A percentile compares a stretch with the other conserved stretches of the same genome.
These are phyloP conservation scores for Chamaecrista fasciculata DNA, from an alignment of 306 rosid species.

Conservation along the genomic window DNA sequence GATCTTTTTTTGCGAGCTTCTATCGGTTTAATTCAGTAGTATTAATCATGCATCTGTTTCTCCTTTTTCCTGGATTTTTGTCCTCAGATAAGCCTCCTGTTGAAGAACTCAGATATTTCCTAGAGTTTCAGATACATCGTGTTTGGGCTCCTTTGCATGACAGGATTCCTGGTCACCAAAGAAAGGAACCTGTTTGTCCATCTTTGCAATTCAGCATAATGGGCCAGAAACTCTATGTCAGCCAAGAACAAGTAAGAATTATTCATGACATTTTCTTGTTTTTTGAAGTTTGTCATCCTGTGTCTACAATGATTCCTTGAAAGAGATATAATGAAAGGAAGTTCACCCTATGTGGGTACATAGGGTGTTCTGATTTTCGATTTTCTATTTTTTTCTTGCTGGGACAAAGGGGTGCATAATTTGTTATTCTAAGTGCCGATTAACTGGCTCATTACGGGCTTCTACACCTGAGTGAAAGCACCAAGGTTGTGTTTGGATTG, in stretches of 20 bases:
- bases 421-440: not conserved
- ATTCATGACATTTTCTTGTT: not conserved
- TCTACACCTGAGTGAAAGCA: conserved; percentile 8
- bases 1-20: conserved; percentile 1
- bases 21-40: not conserved
- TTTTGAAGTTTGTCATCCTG: conserved; percentile 11
- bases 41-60: too few relatives aligned
- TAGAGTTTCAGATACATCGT: conserved; percentile 85
- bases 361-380: not conserved
- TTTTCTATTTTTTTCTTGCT: conserved; percentile 4
- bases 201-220: conserved; percentile 92
- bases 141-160: conserved; percentile 82
- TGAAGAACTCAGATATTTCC: conserved; percentile 89
- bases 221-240: conserved; percentile 91
- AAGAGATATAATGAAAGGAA: not conserved
- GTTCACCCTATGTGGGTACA: not conserved
- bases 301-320: not conserved
- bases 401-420: not conserved
- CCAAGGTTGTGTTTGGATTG: too few relatives aligned
- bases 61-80: conserved; percentile 14
- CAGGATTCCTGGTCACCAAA: conserved; percentile 68
- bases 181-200: conserved; percentile 97
- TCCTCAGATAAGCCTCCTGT: conserved; percentile 85
- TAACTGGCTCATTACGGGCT: not conserved
- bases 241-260: conserved; percentile 80